These are phyloP conservation scores for Mycoemilia scoparia DNA, from an alignment of 192 early-diverging fungal species.

Conservation along the genomic window DNA sequence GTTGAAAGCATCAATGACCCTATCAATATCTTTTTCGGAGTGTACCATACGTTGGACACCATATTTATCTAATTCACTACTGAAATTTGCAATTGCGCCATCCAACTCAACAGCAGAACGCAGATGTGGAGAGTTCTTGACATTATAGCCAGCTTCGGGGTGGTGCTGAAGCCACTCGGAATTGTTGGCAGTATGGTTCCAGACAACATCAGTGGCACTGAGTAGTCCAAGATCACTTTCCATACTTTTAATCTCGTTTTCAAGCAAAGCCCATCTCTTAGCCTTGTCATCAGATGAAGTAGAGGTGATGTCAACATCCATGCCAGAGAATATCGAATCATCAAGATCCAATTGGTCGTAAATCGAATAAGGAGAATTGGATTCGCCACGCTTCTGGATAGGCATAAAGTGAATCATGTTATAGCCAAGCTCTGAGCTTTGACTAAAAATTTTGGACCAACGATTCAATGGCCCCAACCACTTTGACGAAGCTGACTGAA, in stretches of 20 bases:
- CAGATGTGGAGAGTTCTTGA: constrained; percentile 85
- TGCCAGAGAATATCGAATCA: constrained; percentile 64
- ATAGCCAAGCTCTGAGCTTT: constrained; percentile 62
- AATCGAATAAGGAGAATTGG: constrained; percentile 97
- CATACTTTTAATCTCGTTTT: constrained; percentile 32
- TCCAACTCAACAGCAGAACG: constrained; percentile 85
- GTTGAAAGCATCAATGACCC: constrained; percentile 38
- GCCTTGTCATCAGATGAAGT: constrained; percentile 39
- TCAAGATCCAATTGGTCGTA: constrained; percentile 83
- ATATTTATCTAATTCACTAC: constrained; percentile 32
- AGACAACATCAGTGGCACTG: constrained; percentile 83
- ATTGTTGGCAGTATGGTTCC: constrained; percentile 95
- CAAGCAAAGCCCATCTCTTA: constrained; percentile 30
- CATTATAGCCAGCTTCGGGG: constrained; percentile 93
- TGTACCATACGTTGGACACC: constrained; percentile 35
- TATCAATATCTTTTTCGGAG: constrained; percentile 44
- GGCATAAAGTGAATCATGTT: constrained; percentile 99
- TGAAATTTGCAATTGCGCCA: constrained; percentile 59
- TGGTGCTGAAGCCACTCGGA: constrained; percentile 89
- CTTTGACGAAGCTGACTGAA: constrained; percentile 88
- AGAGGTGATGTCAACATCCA: constrained; percentile 19
- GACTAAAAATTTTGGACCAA: constrained; percentile 60
- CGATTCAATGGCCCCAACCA: constrained; percentile 71
- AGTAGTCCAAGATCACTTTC: constrained; percentile 50
- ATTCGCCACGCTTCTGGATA: constrained; percentile 69